Base-by-base conservation (phyloP, 129 eudicot genomes). In the Flaveria bidentis region DNA sequence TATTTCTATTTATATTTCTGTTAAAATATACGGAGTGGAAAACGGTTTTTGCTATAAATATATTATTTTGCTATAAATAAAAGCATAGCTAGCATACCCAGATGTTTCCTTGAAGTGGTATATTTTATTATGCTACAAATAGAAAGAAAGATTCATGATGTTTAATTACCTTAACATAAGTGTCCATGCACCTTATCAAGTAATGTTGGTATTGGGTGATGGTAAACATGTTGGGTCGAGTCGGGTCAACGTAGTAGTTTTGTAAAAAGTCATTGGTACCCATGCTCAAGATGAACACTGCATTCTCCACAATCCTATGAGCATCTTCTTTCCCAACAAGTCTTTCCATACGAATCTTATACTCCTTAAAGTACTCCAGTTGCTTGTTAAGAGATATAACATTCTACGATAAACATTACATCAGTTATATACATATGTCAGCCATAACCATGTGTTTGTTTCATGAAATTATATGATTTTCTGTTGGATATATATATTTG, bases 201-300 rank as follows among this genome's bases (percentile, higher is more conserved):
- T 25, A 90, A 65, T 65, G 80, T 80, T 82, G 88, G 81, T 87
- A 90, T 64, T 90, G 85, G 42, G 75, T 78, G n/a, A 85, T 65
- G 12, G 84, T 90, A 84, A 75, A 90, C 52, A 77, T 83, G 13
- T 71, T 11, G 7, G 88, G 26, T 61, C 96, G 96, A 51, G 75
- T 74, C 10, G 86, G 82, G 26, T 83, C 87, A 0, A 81, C 9
- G 20, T 67, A 87, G 82, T 90, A 90, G 39, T 90, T 90, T 53
- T 83, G 88, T 66, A 90, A 73, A 55, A 90, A 87, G 83, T 90
- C 96, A 74, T 90, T 87, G 10, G 90, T 85, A 11, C 96, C 92
- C 84, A 85, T 85, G 74, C 92, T 87, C 52, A 90, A 47, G 4
- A 87, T 26, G 63, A 47, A 79, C 6, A 85, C 22, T 13, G 96